Evolutionary conservation across 208 protist genomes (phyloP).

Genomic region (Leishmania aethiopica): DNA sequence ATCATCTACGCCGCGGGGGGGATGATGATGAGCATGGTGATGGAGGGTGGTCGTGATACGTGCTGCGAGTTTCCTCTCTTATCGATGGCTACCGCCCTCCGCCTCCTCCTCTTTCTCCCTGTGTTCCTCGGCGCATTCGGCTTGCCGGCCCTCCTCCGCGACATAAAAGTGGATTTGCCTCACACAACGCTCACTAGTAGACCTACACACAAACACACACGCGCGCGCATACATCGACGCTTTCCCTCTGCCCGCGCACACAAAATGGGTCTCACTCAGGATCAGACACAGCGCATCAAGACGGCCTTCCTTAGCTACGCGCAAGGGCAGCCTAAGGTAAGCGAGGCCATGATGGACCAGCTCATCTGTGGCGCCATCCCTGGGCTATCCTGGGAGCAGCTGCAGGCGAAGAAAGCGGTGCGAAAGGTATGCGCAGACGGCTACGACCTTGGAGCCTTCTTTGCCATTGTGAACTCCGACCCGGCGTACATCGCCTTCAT

Average conservation of each 20-base stretch:
- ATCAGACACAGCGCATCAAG: constrained; percentile 87
- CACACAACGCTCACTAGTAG: not conserved
- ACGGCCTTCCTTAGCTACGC: constrained; percentile 88
- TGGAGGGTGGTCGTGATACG: not conserved
- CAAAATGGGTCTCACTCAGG: constrained; percentile 72
- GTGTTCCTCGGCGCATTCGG: not conserved
- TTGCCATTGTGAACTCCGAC: constrained; percentile 75
- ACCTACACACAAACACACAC: not conserved
- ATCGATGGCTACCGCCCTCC: not conserved
- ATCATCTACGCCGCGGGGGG: not conserved
- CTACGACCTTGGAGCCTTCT: constrained; percentile 81
- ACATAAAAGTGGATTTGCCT: not conserved
- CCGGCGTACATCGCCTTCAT: constrained; percentile 80
- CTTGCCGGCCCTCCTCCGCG: not conserved
- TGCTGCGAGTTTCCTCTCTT: not conserved
- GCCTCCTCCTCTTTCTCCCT: not conserved
- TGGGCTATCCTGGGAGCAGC: constrained; percentile 78
- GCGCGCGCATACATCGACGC: not conserved
- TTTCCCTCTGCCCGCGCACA: not conserved
- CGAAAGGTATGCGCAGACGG: constrained; percentile 57
- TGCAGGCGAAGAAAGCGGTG: constrained; percentile 74
- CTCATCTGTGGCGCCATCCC: constrained; percentile 89
- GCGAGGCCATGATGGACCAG: constrained; percentile 89
- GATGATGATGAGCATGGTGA: not conserved
- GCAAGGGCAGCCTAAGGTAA: constrained; percentile 77